phyloP scores from a whole-genome alignment of 345 rosid species.

The Populus davidiana region DNA sequence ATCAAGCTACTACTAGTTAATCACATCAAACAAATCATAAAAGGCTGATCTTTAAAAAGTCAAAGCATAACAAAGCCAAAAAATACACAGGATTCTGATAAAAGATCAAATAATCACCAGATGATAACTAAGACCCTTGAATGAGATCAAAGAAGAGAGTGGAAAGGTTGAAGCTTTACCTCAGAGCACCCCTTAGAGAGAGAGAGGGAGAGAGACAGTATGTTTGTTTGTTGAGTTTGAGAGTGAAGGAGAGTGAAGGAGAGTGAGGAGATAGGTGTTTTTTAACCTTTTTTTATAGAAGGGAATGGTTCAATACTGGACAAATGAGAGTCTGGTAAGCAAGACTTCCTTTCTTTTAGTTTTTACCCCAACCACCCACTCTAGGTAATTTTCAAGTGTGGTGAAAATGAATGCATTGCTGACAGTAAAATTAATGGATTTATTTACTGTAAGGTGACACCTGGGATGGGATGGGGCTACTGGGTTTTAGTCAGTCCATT shows the following conservation, averaged over 20 bases:
- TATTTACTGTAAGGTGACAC: too few relatives aligned
- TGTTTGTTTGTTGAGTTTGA: background rate
- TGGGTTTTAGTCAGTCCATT: too few relatives aligned
- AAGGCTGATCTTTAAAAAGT: background rate
- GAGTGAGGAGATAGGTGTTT: background rate
- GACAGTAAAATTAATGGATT: too few relatives aligned
- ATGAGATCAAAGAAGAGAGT: background rate
- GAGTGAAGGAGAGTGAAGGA: background rate
- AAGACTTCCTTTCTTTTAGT: background rate
- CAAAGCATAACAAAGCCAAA: background rate
- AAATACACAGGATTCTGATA: background rate
- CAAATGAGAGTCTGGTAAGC: background rate
- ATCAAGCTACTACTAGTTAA: background rate
- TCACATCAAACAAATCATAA: background rate
- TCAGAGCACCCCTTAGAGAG: slow-evolving; percentile 24
- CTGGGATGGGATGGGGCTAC: too few relatives aligned
- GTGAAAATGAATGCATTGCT: too few relatives aligned
- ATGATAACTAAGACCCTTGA: background rate
- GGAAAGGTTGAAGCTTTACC: slow-evolving; percentile 1
- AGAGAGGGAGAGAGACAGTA: background rate
- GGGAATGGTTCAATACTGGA: background rate
- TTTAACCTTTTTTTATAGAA: background rate
- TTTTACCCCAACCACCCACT: background rate
- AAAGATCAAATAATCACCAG: background rate
- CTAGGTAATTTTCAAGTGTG: too few relatives aligned